These are phyloP conservation scores for Corymbia calophylla DNA, from an alignment of 441 rosid species.

Conservation along the genomic window DNA sequence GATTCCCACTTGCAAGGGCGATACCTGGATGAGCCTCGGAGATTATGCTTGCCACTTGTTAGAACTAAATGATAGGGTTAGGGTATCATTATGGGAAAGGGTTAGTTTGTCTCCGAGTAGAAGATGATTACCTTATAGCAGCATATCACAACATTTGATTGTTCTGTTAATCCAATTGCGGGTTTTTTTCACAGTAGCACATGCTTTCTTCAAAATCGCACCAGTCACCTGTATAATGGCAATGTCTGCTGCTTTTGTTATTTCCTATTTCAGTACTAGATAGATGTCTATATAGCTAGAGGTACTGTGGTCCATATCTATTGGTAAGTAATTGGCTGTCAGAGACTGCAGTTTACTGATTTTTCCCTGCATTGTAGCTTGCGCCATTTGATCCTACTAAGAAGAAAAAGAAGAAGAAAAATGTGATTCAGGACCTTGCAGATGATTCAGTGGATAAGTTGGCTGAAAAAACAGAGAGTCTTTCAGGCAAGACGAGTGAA, in stretches of 20 bases:
- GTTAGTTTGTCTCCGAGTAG: not conserved
- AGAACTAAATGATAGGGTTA: not conserved
- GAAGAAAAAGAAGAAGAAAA: conserved; percentile 79
- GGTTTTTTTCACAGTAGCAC: not conserved
- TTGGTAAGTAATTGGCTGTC: not conserved
- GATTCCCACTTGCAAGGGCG: not conserved
- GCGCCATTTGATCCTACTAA: conserved; percentile 72
- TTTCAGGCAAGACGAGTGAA: conserved; percentile 32
- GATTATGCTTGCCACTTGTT: not conserved
- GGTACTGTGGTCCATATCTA: not conserved
- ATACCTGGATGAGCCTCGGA: not conserved
- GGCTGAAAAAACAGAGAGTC: conserved; percentile 57
- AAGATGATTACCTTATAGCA: not conserved
- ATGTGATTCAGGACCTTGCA: conserved; percentile 34
- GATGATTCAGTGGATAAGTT: conserved; percentile 52
- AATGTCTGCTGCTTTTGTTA: not conserved
- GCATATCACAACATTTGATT: not conserved
- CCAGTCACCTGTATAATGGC: not conserved
- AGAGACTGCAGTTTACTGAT: not conserved
- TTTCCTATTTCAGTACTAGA: not conserved
- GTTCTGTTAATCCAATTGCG: not conserved
- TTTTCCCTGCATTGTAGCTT: conserved; percentile 24
- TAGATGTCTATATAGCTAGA: not conserved
- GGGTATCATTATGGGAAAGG: not conserved
- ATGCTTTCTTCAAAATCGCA: not conserved